These are phyloP conservation scores for Hymenoscyphus occultus DNA, from an alignment of 2,329 filamentous ascomycete genomes.

Conservation along the genomic window DNA sequence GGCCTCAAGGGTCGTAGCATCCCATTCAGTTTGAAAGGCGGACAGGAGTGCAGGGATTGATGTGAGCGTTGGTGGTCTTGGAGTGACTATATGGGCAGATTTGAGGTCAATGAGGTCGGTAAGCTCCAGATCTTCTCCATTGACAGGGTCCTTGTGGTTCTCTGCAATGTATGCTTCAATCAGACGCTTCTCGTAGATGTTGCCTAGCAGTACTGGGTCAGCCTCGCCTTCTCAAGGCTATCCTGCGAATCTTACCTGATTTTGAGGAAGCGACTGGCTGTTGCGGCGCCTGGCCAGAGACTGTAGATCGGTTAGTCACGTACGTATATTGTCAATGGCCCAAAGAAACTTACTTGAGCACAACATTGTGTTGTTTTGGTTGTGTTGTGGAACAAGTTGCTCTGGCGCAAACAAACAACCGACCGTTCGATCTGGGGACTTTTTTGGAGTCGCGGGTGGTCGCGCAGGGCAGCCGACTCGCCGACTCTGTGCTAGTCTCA, in stretches of 20 bases:
- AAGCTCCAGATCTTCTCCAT: slow-evolving; percentile 74
- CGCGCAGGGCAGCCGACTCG: too few relatives aligned
- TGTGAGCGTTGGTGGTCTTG: slow-evolving; percentile 87
- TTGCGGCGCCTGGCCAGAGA: slow-evolving; percentile 95
- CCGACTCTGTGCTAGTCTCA: slow-evolving; percentile 3
- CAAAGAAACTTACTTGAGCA: slow-evolving; percentile 57
- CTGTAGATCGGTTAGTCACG: slow-evolving; percentile 46
- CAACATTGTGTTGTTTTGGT: slow-evolving; percentile 49
- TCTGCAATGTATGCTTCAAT: slow-evolving; percentile 94
- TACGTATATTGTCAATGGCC: neutral
- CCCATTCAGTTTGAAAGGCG: slow-evolving; percentile 98
- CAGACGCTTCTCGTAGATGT: slow-evolving; percentile 90
- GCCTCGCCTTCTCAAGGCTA: slow-evolving; percentile 18
- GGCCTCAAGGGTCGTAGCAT: slow-evolving; percentile 85
- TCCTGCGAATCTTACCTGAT: slow-evolving; percentile 62
- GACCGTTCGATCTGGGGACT: slow-evolving; percentile 7
- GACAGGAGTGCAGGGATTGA: slow-evolving; percentile 93
- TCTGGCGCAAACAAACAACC: slow-evolving; percentile 30
- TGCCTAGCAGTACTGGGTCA: slow-evolving; percentile 51
- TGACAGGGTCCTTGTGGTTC: slow-evolving; percentile 88
- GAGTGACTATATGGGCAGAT: slow-evolving; percentile 77
- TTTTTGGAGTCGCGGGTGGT: slow-evolving; percentile 16
- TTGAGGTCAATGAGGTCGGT: slow-evolving; percentile 90
- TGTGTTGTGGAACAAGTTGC: slow-evolving; percentile 17
- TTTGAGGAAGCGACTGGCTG: slow-evolving; percentile 93